Base-by-base conservation (phyloP, 352 stramenopile species). In the Phytopythium cucurbitacearum region DNA sequence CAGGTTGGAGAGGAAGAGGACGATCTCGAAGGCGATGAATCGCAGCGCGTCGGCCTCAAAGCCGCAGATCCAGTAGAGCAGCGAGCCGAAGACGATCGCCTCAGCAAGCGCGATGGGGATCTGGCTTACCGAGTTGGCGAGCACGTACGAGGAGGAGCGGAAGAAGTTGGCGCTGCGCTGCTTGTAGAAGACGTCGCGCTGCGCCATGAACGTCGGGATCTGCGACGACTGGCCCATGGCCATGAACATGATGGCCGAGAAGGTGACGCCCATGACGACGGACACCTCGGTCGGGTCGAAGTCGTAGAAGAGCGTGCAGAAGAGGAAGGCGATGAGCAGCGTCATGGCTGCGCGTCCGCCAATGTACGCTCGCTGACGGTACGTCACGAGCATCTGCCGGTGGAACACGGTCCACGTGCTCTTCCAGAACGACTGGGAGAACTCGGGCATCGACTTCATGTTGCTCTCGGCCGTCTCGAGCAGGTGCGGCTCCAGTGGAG, bases 11-110 rank as follows among this genome's bases (percentile, higher is more conserved):
- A 83, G 16, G 45, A 86, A 64, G 1, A 84, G 59, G 16, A 71
- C 57, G 28, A 71, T 12, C 15, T 73, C 15, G 54, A 83, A 88
- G 16, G 65, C 57, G 7, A 76, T 5, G 52, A 80, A 88, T 0
- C 49, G 40, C 15, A 38, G 48, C 3, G 56, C 53, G 15, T 68
- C 35, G 0, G 59, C 11, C 15, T 63, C 63, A 41, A 92, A 78
- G 13, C 86, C 86, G 48, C 87, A 73, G 56, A 93, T 77, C 69
- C 77, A 95, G 58, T 95, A 95, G 3, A 94, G 43, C 35, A 95
- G 57, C 12, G 69, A 82, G 34, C 81, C 83, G 71, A 91, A 95
- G 8, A 90, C 57, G 16, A 91, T 48, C 3, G 76, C 72, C 68
- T 94, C 82, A 16, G 81, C 53, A 1, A 76, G 3, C 57, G 60